Percentiles rank a stretch among this genome's conserved stretches.
These are phyloP conservation scores for Tetradesmus lagerheimii DNA, from an alignment of 139 green algal genomes.

Conservation along the genomic window DNA sequence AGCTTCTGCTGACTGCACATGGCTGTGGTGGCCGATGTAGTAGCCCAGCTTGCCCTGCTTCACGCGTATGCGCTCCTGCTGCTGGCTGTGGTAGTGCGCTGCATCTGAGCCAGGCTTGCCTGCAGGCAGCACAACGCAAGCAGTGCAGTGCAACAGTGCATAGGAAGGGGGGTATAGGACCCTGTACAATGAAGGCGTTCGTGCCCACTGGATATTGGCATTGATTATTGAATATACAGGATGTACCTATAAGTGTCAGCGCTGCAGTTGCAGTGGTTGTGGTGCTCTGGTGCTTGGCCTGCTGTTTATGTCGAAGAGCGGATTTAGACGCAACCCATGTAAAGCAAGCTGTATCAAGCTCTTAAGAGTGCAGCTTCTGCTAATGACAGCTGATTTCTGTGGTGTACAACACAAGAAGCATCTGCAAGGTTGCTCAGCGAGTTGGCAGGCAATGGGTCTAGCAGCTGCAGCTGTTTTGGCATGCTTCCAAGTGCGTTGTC, in stretches of 20 bases:
- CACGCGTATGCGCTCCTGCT: constrained; percentile 27
- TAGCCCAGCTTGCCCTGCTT: constrained; percentile 44
- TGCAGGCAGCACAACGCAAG: not conserved
- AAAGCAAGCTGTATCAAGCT: too few relatives aligned
- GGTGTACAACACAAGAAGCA: not conserved
- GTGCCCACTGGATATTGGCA: too few relatives aligned
- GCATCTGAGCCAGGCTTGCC: constrained; percentile 40
- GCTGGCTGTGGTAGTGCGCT: constrained; percentile 19
- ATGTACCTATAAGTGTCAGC: too few relatives aligned
- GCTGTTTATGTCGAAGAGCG: too few relatives aligned
- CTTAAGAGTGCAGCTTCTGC: not conserved
- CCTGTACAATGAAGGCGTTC: too few relatives aligned
- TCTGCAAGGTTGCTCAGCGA: too few relatives aligned
- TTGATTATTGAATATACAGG: too few relatives aligned
- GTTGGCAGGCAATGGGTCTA: not conserved
- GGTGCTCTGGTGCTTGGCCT: too few relatives aligned
- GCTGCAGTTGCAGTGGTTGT: too few relatives aligned
- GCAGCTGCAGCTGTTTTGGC: not conserved
- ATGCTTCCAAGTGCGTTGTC: not conserved
- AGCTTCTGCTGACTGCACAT: constrained; percentile 23
- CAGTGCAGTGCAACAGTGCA: not conserved
- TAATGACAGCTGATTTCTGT: not conserved
- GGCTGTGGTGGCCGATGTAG: constrained; percentile 36
- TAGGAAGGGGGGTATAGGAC: too few relatives aligned
- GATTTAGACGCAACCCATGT: too few relatives aligned